phyloP scores from a whole-genome alignment of 2,329 filamentous ascomycete genomes.

The Scedosporium dehoogii region DNA sequence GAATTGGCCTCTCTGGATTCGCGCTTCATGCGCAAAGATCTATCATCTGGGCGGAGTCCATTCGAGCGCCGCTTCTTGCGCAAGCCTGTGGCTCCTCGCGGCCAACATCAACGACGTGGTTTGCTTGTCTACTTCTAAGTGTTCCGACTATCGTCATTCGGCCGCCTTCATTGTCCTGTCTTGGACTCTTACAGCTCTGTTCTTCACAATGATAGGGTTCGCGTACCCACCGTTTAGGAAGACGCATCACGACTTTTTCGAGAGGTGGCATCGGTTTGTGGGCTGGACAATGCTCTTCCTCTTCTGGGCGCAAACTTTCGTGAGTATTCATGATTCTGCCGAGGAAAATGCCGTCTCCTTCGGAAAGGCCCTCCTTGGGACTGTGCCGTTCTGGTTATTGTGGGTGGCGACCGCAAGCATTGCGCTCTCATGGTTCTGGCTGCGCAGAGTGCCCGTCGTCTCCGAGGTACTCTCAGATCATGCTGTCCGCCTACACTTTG shows the following conservation, averaged over 20 bases:
- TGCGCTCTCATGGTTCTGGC: conserved; percentile 61
- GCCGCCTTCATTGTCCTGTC: conserved; percentile 36
- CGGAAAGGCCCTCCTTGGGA: conserved; percentile 25
- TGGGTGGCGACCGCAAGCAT: conserved; percentile 53
- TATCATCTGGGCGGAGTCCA: conserved; percentile 44
- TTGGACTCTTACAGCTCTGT: conserved; percentile 46
- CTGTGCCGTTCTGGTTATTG: conserved; percentile 56
- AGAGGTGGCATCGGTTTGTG: conserved; percentile 60
- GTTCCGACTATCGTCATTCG: conserved; percentile 24
- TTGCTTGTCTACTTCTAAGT: conserved; percentile 14
- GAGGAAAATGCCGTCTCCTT: conserved; percentile 16
- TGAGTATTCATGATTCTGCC: conserved; percentile 36
- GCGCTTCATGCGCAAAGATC: conserved; percentile 37
- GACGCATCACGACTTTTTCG: conserved; percentile 58
- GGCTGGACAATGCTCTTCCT: conserved; percentile 59
- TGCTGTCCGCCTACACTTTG: conserved; percentile 61
- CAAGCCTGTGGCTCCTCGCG: conserved; percentile 38
- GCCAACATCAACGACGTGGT: conserved; percentile 28
- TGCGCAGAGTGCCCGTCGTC: conserved; percentile 57
- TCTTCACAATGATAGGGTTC: conserved; percentile 49
- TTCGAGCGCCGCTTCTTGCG: conserved; percentile 37
- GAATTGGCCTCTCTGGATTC: conserved; percentile 35
- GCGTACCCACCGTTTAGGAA: conserved; percentile 56
- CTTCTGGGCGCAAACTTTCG: conserved; percentile 54
- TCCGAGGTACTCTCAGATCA: conserved; percentile 61